phyloP scores from a whole-genome alignment of 169 alveolate species.

The Cryptosporidium ryanae region DNA sequence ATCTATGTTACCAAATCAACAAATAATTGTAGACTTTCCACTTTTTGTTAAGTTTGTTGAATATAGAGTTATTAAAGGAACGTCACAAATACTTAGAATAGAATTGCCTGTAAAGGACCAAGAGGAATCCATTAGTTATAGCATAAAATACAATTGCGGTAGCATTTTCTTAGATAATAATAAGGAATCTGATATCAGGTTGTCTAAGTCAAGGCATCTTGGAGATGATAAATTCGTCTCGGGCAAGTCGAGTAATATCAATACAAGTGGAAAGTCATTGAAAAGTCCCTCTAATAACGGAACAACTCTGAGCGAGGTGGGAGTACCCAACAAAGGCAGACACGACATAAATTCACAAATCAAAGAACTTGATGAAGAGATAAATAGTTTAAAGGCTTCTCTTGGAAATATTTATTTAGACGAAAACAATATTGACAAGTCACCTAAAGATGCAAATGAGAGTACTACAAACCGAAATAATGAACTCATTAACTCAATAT shows the following conservation, averaged over 20 bases:
- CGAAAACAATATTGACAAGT: not conserved
- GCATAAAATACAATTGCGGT: conserved; percentile 10
- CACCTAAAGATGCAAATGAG: not conserved
- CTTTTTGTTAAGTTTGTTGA: conserved; percentile 57
- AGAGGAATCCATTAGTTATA: conserved; percentile 34
- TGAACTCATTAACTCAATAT: conserved; percentile 11
- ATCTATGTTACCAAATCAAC: not conserved
- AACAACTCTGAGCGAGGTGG: not conserved
- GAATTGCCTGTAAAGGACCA: conserved; percentile 50
- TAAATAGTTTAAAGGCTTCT: conserved; percentile 21
- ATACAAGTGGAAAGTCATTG: not conserved
- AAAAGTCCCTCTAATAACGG: not conserved
- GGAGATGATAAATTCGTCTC: not conserved
- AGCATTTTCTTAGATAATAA: conserved; percentile 21
- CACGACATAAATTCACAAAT: conserved; percentile 35
- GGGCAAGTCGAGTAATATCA: not conserved
- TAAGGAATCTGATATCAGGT: not conserved
- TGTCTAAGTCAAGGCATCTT: not conserved
- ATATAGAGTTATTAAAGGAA: conserved; percentile 49
- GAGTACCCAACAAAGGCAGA: conserved; percentile 5
- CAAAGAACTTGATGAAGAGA: conserved; percentile 40
- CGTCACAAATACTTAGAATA: conserved; percentile 45
- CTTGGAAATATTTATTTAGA: not conserved
- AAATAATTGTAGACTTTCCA: conserved; percentile 49
- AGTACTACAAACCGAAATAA: not conserved